phyloP scores from a whole-genome alignment of 1,284 basidiomycete genomes.

The Filobasidium uniguttulatum region DNA sequence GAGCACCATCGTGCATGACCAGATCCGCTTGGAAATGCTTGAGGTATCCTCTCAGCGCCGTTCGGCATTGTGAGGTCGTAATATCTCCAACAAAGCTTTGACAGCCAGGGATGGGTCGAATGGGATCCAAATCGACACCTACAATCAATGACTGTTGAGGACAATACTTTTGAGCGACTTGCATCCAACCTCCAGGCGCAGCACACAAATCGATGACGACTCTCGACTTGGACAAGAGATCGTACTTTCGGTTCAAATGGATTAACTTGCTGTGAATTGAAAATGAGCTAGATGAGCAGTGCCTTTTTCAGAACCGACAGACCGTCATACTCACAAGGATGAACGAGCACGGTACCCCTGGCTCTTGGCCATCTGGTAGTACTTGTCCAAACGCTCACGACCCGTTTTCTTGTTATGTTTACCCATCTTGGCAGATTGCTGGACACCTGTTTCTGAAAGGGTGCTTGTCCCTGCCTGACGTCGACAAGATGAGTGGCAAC shows the following conservation, averaged over 20 bases:
- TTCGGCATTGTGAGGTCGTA: conserved; percentile 80
- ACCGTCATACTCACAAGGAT: conserved; percentile 49
- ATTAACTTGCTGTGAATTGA: conserved; percentile 61
- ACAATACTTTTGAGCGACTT: conserved; percentile 98
- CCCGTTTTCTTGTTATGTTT: conserved; percentile 42
- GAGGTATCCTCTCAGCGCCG: conserved; percentile 70
- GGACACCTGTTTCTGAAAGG: background rate
- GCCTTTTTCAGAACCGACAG: background rate
- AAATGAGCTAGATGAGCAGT: background rate
- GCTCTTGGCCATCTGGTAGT: conserved; percentile 67
- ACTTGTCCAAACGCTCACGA: conserved; percentile 90
- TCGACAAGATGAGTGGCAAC: no score
- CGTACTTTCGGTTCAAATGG: conserved; percentile 96
- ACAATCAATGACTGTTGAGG: conserved; percentile 87
- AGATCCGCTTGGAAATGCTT: conserved; percentile 99
- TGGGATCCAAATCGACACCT: conserved; percentile 92
- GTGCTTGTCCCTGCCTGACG: no score
- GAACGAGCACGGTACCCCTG: conserved; percentile 99
- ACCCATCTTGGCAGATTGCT: conserved; percentile 27
- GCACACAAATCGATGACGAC: conserved; percentile 98
- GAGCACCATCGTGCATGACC: conserved; percentile 98
- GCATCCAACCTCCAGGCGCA: conserved; percentile 97
- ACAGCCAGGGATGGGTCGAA: conserved; percentile 87
- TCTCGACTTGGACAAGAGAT: conserved; percentile 75
- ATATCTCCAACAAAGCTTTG: conserved; percentile 92